Base-by-base conservation (phyloP, 2,329 filamentous ascomycete species). In the Exophiala spinifera region DNA sequence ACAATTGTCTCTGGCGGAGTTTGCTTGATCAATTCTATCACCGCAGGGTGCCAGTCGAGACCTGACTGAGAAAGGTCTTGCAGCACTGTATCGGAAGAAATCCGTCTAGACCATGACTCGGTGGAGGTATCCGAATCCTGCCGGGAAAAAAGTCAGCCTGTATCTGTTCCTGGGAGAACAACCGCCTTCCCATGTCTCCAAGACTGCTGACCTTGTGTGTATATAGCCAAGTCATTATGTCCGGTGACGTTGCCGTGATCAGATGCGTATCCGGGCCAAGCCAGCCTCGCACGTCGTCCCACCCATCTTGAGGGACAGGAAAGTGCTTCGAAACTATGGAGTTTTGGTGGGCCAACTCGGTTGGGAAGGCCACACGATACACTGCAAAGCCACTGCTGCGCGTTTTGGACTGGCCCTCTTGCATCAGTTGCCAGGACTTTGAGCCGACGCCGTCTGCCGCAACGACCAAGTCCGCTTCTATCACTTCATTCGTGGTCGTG, bases 401-500 rank as follows among this genome's bases (percentile, higher is more conserved):
- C 34, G 40, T 5, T 49, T 45, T 1, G 33, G 51, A 34, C 51
- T 45, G 14, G 51, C 33, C 3, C 10, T 11, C n/a, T 36, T 28
- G 36, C 37, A 53, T 31, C 6, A 31, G 28, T 11, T 10, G 10
- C 51, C 51, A 17, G 19, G 21, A 23, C 36, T 36, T 2, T 10
- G 51, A 49, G 23, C 51, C 51, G 15, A 53, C 43, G 4, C 51
- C 51, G 34, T 53, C 37, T 20, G 51, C 51, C 3, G 44, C 51
- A n/a, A 53, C 48, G 37, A 45, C 48, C 1, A 53, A 7, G 19
- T 53, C 45, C 17, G 43, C 28, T 4, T 10, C n/a, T 21, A 47
- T 36, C 20, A 25, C 14, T 17, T 47, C 33, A 1, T 34, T 39
- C 7, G 43, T 42, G 7, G 17, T 28, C 2, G 50, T 53, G 11